Base-by-base conservation (phyloP, 257 asterid species). In the Mentha longifolia region DNA sequence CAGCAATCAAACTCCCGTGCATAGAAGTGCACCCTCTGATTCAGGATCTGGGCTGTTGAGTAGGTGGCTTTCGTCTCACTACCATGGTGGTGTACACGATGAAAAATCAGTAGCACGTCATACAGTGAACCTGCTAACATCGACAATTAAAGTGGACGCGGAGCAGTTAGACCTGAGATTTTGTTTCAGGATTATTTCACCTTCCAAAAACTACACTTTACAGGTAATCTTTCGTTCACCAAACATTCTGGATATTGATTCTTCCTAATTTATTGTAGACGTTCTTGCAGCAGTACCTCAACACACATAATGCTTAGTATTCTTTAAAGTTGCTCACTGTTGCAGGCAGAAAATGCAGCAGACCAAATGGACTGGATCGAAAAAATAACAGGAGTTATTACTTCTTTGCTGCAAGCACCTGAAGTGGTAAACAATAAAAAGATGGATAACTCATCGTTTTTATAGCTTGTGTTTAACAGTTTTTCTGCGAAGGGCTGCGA, bases 301-400 rank as follows among this genome's bases (percentile, higher is more conserved):
- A 33, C 47, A 51, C 42, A 46, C 54, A 67, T 61, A 59, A 60
- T 72, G 58, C 31, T 60, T 35, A 20, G 19, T 31, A n/a, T 59
- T 65, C 59, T 28, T 61, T n/a, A 30, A 58, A 49, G 58, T 65
- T 76, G 41, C 57, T 76, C 71, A 78, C 55, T 73, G 73, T 43
- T 78, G 76, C 86, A 90, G 97, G 97, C 97, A 65, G 97, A 90
- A 81, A 86, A 78, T 83, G 83, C 87, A 74, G 72, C 80, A 31
- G 97, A 90, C 11, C 95, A 86, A 75, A 85, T 85, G 92, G 97
- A 90, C 78, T 90, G 97, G 97, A 82, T 90, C 42, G 97, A 90
- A 65, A 90, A 88, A 74, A 90, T 90, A 77, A 90, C 92, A 6
- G 97, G 91, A 72, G 95, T 90, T 65, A 90, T 90, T 77, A 82